Percentiles rank a stretch among this genome's conserved stretches.
These are phyloP conservation scores for Cercospora canescens DNA, from an alignment of 2,329 filamentous ascomycete species.

Conservation along the genomic window DNA sequence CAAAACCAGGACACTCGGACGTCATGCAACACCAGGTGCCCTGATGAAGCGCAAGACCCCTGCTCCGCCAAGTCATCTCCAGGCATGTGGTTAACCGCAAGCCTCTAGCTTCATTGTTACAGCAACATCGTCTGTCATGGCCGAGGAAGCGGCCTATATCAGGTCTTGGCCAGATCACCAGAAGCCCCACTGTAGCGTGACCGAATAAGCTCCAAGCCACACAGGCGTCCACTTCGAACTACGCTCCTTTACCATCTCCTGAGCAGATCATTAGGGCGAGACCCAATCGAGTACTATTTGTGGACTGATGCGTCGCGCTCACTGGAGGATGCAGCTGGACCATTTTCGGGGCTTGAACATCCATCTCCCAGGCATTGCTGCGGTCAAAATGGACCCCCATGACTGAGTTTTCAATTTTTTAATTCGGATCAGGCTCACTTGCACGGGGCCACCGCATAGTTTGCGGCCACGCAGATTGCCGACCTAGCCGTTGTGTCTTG, in stretches of 20 bases:
- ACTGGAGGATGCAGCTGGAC: not conserved
- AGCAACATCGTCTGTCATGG: not conserved
- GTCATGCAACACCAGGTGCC: not conserved
- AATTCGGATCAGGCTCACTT: not conserved
- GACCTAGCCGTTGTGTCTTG: not conserved
- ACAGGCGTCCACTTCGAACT: no score
- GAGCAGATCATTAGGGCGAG: no score
- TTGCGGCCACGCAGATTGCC: not conserved
- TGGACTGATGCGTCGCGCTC: not conserved
- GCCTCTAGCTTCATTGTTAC: not conserved
- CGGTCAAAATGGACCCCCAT: not conserved
- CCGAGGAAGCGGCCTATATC: not conserved
- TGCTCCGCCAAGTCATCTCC: not conserved
- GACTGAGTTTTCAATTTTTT: not conserved
- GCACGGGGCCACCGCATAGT: not conserved
- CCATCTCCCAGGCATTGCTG: not conserved
- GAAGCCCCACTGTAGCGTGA: not conserved
- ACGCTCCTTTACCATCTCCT: no score
- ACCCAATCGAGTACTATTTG: no score
- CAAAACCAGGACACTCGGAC: no score
- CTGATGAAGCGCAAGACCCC: not conserved
- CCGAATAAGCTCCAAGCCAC: not conserved
- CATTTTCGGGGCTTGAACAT: not conserved
- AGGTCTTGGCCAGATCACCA: not conserved
- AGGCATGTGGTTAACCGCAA: not conserved